Evolutionary conservation across 257 asterid species (phyloP).

Genomic region (Przewalskia tangutica): DNA sequence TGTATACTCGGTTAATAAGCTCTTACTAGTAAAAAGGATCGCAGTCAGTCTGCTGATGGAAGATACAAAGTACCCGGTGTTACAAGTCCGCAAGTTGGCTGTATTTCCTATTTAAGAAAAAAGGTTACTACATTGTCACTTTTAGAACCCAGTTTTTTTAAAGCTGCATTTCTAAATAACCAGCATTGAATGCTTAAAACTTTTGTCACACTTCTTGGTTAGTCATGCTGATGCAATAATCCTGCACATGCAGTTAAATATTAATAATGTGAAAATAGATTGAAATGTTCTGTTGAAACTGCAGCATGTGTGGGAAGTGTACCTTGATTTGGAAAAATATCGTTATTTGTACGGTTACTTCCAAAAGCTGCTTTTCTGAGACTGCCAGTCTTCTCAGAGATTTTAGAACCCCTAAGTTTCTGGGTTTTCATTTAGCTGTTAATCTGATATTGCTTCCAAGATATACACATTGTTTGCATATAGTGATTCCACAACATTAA

Average conservation of each 20-base stretch:
- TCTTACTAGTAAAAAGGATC: not conserved
- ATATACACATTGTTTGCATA: not conserved
- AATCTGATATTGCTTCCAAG: not conserved
- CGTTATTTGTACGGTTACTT: not conserved
- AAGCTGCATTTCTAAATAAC: not conserved
- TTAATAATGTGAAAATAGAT: not conserved
- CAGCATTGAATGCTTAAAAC: not conserved
- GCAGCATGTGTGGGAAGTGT: not conserved
- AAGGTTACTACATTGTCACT: not conserved
- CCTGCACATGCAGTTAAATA: not conserved
- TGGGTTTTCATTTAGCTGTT: not conserved
- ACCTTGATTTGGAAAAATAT: not conserved
- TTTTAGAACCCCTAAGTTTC: not conserved
- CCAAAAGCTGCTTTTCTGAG: not conserved
- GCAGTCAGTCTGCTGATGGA: not conserved
- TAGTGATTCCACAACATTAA: not conserved
- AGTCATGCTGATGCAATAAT: not conserved
- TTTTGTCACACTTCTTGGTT: not conserved
- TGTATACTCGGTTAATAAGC: not conserved
- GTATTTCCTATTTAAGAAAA: not conserved
- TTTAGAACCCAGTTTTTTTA: not conserved
- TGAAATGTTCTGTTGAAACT: not conserved
- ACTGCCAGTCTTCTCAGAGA: not conserved
- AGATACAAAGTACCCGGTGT: not conserved
- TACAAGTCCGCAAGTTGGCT: not conserved